A percentile compares a stretch with the other conserved stretches of the same genome.
Conservation (phyloP, 148 eudicot genomes). For the Gaultheria prostrata region DNA sequence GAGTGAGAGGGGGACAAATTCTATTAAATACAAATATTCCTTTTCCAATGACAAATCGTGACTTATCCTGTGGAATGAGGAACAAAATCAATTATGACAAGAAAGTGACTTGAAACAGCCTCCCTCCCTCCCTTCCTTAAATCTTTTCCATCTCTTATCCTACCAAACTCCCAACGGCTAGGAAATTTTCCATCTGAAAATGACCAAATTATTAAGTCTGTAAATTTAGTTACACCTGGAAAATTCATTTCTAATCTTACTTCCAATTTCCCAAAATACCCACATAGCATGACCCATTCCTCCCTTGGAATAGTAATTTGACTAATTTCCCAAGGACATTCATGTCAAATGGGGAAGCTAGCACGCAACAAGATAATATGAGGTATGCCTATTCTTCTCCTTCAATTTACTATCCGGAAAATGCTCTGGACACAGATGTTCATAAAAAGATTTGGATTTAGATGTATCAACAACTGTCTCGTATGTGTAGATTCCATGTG, state of each 20-base stretch:
- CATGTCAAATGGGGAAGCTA: not conserved
- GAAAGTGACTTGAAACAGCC: conserved; percentile 7
- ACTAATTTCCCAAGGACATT: not conserved
- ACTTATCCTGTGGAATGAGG: not conserved
- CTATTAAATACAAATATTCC: conserved; percentile 1
- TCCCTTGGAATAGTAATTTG: not conserved
- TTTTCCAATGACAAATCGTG: not conserved
- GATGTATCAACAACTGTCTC: not conserved
- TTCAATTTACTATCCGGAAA: not conserved
- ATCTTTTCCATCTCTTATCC: not conserved
- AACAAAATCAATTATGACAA: conserved; percentile 5
- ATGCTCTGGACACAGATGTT: not conserved
- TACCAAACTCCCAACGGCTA: not conserved
- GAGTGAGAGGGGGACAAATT: not conserved
- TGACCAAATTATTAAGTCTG: not conserved
- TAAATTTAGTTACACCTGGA: not conserved
- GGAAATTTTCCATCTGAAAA: not conserved
- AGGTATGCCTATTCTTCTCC: not conserved
- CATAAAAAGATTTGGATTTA: not conserved
- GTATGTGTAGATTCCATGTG: not conserved
- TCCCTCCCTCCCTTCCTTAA: not conserved
- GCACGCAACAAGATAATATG: not conserved
- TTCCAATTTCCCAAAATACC: conserved; percentile 1
- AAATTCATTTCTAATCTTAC: not conserved
- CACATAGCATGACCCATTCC: not conserved